These are phyloP conservation scores for Boletus sp. DNA, from an alignment of 768 basidiomycete genomes.

Conservation along the genomic window DNA sequence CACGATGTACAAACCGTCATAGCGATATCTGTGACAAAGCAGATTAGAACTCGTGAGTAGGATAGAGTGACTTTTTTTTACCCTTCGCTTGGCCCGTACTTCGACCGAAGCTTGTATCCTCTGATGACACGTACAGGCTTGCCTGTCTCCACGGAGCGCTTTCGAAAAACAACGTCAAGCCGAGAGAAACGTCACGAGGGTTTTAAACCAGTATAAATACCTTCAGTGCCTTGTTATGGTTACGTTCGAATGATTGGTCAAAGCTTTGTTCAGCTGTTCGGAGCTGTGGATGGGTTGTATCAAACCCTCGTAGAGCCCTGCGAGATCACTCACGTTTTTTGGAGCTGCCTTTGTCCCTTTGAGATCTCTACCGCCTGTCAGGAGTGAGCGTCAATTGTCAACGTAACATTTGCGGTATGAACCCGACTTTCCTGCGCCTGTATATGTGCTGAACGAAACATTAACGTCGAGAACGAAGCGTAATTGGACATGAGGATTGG, in stretches of 20 bases:
- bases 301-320: background rate
- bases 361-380: conserved; percentile 76
- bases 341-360: conserved; percentile 79
- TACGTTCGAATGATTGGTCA: conserved; percentile 78
- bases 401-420: background rate
- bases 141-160: conserved; percentile 77
- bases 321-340: conserved; percentile 64
- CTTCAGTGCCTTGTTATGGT: conserved; percentile 67
- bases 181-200: background rate
- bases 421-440: conserved; percentile 59
- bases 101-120: conserved; percentile 63
- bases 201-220: conserved; percentile 29
- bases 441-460: conserved; percentile 59
- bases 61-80: conserved; percentile 26
- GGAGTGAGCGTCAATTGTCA: background rate
- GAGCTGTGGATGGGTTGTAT: conserved; percentile 46
- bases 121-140: conserved; percentile 87
- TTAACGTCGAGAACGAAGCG: background rate
- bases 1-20: conserved; percentile 84
- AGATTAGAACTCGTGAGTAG: background rate
- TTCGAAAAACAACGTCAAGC: background rate
- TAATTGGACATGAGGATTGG: background rate
- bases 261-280: conserved; percentile 86
- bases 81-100: conserved; percentile 81
- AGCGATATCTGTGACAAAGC: conserved; percentile 62